Base-by-base conservation (phyloP, 805 yeast species). In the Clavispora vitiphila region DNA sequence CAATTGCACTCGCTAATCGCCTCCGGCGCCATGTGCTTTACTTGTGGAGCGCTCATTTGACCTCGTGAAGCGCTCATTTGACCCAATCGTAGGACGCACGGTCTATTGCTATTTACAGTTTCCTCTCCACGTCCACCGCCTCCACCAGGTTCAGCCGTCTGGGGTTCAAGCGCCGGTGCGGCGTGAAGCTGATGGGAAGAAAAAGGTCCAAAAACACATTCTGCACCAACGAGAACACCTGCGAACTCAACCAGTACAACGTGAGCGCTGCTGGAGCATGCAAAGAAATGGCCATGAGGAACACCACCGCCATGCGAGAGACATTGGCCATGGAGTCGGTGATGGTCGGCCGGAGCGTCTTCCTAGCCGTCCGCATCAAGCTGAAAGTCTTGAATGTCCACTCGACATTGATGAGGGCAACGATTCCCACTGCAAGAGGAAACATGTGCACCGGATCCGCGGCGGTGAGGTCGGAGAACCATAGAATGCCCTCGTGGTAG, bases 171-270 rank as follows among this genome's bases (percentile, higher is more conserved):
- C 73, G 56, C 26, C 41, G 53, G 43, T 69, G 69, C 4, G 82
- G 80, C 2, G 76, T 64, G 51, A 65, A 72, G 37, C 68, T 61
- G 18, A 82, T 65, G 1, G 96, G 96, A 56, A 83, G 64, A 26
- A 71, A 61, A 51, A 69, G 65, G 55, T 90, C 93, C 55, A 91
- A 64, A 14, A 84, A 45, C 11, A 83, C 59, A 58, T 90, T 91
- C 54, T 91, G 97, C 0, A 77, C 46, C 44, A 86, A 64, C 2
- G 97, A 89, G 57, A 72, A 90, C 4, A 74, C 51, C 57, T 88
- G 90, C 0, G 96, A 88, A 35, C 91, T 80, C 23, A 87, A 73
- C 99, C 98, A 91, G 63, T 90, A 91, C n/a, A 88, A 58, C 0
- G 83, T 78, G 26, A 90, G 65, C 0, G 95, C 87, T 22, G 82